phyloP scores from a whole-genome alignment of 2,329 filamentous ascomycete genomes.

The Penicillium vulpinum region DNA sequence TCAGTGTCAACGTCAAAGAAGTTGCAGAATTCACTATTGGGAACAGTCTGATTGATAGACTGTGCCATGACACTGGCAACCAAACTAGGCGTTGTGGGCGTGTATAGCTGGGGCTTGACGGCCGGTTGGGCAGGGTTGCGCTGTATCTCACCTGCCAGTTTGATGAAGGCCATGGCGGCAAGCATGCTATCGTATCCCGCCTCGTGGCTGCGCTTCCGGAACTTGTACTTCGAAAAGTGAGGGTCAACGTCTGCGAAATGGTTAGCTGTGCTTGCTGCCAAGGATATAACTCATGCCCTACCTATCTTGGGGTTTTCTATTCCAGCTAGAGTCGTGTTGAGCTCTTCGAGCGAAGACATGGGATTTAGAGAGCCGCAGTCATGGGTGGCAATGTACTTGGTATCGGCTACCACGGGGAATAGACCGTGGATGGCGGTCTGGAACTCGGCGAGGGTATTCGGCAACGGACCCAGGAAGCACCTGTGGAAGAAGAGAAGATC shows the following conservation, averaged over 20 bases:
- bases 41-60: not conserved
- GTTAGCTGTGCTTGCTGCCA: conserved; percentile 19
- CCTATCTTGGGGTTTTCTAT: conserved; percentile 33
- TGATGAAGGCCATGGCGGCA: conserved; percentile 60
- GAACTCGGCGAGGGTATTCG: conserved; percentile 58
- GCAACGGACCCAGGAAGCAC: conserved; percentile 60
- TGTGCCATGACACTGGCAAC: not conserved
- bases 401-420: conserved; percentile 61
- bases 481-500: conserved; percentile 63
- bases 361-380: conserved; percentile 55
- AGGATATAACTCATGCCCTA: conserved; percentile 16
- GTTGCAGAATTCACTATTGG: conserved; percentile 1
- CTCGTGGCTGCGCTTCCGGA: conserved; percentile 49
- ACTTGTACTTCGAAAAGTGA: conserved; percentile 33
- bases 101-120: not conserved
- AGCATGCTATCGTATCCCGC: conserved; percentile 64
- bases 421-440: conserved; percentile 50
- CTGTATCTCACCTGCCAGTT: conserved; percentile 54
- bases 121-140: not conserved
- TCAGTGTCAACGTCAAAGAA: conserved; percentile 1
- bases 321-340: conserved; percentile 27
- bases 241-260: conserved; percentile 30
- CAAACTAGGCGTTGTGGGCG: not conserved
- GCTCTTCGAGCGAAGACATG: conserved; percentile 35
- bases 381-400: conserved; percentile 63